phyloP scores from a whole-genome alignment of 495 filamentous ascomycete species.

The Penicillium lividum region DNA sequence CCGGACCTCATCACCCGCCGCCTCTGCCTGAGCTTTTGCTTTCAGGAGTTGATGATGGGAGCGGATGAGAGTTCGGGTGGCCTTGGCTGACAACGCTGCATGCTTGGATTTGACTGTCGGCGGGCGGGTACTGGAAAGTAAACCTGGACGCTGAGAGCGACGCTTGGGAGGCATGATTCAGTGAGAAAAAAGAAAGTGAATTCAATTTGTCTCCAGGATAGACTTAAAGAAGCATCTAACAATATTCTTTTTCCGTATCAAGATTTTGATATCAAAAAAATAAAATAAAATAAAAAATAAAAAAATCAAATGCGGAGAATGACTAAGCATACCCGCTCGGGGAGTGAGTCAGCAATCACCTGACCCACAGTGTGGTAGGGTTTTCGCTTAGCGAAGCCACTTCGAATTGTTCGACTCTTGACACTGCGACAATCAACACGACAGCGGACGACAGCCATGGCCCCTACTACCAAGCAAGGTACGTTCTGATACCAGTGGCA shows the following conservation, averaged over 20 bases:
- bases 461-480: constrained; percentile 78
- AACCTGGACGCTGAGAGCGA: constrained; percentile 42
- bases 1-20: constrained; percentile 58
- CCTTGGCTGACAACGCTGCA: constrained; percentile 71
- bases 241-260: not conserved
- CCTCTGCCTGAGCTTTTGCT: constrained; percentile 63
- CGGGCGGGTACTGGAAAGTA: constrained; percentile 70
- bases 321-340: constrained; percentile 22
- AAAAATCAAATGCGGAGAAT: constrained; percentile 15
- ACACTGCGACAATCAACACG: constrained; percentile 52
- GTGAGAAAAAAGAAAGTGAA: not conserved
- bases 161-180: constrained; percentile 25
- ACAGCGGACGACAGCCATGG: constrained; percentile 65
- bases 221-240: not conserved
- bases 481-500: constrained; percentile 28
- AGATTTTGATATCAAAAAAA: not conserved
- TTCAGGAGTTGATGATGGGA: constrained; percentile 85
- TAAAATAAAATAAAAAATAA: constrained; percentile 7
- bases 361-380: constrained; percentile 53
- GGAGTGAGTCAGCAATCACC: constrained; percentile 33
- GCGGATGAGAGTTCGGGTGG: constrained; percentile 78
- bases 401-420: constrained; percentile 45
- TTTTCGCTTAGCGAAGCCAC: constrained; percentile 50
- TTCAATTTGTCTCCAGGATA: too few relatives aligned
- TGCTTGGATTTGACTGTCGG: constrained; percentile 53